These are phyloP conservation scores for Cystofilobasidium ferigula DNA, from an alignment of 768 basidiomycete species.

Conservation along the genomic window DNA sequence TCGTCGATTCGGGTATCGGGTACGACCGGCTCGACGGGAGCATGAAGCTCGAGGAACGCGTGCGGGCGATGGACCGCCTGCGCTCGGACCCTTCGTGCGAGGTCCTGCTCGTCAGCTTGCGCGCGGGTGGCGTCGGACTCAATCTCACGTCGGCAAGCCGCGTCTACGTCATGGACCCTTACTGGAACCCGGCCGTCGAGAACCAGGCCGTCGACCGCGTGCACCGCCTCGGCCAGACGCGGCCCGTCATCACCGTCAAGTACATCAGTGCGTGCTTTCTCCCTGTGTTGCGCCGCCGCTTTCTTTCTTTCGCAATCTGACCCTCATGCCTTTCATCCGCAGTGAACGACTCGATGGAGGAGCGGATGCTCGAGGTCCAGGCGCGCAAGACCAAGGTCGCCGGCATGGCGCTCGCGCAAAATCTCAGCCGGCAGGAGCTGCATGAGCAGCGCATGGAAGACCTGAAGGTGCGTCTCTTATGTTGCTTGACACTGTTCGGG, in stretches of 20 bases:
- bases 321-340: not conserved
- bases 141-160: conserved; percentile 86
- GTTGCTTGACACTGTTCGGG: too few species aligned
- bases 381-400: conserved; percentile 87
- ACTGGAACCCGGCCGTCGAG: conserved; percentile 96
- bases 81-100: conserved; percentile 83
- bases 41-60: conserved; percentile 93
- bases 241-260: conserved; percentile 81
- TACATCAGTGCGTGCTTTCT: conserved; percentile 60
- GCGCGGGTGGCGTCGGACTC: conserved; percentile 92
- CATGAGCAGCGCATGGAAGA: conserved; percentile 80
- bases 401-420: conserved; percentile 81
- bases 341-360: conserved; percentile 68
- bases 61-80: conserved; percentile 79
- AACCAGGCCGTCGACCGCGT: conserved; percentile 97
- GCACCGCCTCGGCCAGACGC: conserved; percentile 93
- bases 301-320: not conserved
- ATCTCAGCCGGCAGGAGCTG: conserved; percentile 76
- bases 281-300: not conserved
- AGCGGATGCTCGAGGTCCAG: conserved; percentile 82
- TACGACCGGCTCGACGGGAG: conserved; percentile 92
- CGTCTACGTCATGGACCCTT: conserved; percentile 95
- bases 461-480: conserved; percentile 38
- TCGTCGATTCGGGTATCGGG: conserved; percentile 67
- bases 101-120: conserved; percentile 86